Conservation (phyloP, 805 yeast species). For the Candida germanica region DNA sequence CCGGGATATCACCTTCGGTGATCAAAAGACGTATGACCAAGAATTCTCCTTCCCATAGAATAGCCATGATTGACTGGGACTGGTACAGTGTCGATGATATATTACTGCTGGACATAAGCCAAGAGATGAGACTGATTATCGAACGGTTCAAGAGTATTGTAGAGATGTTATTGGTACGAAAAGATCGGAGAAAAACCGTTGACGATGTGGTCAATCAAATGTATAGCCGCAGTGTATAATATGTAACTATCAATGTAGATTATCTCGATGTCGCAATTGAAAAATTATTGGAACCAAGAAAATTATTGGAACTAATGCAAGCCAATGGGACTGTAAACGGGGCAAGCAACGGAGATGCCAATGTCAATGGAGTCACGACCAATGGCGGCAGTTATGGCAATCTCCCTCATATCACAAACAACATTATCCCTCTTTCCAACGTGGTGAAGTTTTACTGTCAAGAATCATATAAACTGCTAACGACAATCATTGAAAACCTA, state of each 20-base stretch:
- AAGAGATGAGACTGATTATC: conserved; percentile 18
- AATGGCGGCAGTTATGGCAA: no score
- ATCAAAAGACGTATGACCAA: conserved; percentile 40
- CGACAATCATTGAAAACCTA: conserved; percentile 57
- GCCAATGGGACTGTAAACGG: no score
- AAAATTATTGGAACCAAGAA: no score
- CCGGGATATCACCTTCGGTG: conserved; percentile 39
- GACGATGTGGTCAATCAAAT: conserved; percentile 3
- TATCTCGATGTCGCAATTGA: no score
- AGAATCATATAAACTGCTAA: conserved; percentile 61
- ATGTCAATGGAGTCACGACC: background rate
- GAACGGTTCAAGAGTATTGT: conserved; percentile 25
- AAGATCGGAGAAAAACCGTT: conserved; percentile 29
- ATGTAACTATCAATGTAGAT: no score
- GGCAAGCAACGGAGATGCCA: background rate
- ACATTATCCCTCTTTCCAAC: conserved; percentile 62
- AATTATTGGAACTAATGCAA: no score
- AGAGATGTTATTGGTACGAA: conserved; percentile 34
- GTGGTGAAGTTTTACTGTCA: conserved; percentile 58
- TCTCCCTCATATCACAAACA: conserved; percentile 73
- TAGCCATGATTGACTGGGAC: conserved; percentile 89
- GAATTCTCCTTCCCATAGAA: conserved; percentile 75
- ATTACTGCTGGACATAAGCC: conserved; percentile 10
- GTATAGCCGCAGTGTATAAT: no score
- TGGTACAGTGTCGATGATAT: conserved; percentile 54